These are phyloP conservation scores for Gossypium raimondii DNA, from an alignment of 345 rosid genomes.

Conservation along the genomic window DNA sequence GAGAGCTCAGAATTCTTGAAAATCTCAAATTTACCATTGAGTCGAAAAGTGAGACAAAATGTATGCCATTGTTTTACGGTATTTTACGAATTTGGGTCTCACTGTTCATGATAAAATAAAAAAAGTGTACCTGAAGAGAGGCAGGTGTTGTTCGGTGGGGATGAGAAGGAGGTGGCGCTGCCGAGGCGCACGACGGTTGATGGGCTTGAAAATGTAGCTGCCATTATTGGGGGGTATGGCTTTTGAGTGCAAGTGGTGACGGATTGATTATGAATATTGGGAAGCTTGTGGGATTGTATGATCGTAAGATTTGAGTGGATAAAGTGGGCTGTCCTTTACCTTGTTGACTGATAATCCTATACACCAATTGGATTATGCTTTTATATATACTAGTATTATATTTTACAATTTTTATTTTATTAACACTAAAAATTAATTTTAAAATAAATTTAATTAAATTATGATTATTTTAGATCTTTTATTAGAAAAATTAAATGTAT, in stretches of 20 bases:
- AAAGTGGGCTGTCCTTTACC: slow-evolving; percentile 21
- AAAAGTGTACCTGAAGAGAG: slow-evolving; percentile 42
- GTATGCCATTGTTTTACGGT: too few species aligned
- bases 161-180: slow-evolving; percentile 32
- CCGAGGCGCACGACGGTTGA: slow-evolving; percentile 63
- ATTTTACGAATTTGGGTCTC: too few species aligned
- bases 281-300: background rate
- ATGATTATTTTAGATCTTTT: too few species aligned
- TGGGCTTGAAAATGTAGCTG: slow-evolving; percentile 54
- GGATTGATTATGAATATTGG: background rate
- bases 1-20: too few species aligned
- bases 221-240: slow-evolving; percentile 31
- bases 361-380: background rate
- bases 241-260: background rate
- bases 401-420: too few species aligned
- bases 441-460: too few species aligned
- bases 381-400: too few species aligned
- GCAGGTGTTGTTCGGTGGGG: slow-evolving; percentile 24
- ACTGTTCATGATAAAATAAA: too few species aligned
- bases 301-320: slow-evolving; percentile 39
- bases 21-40: too few species aligned
- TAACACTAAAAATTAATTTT: too few species aligned
- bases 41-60: too few species aligned
- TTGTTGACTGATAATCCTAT: background rate
- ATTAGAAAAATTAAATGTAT: too few species aligned